Base-by-base conservation (phyloP, 2,329 filamentous ascomycete genomes). In the Aspergillus pseudonomiae region DNA sequence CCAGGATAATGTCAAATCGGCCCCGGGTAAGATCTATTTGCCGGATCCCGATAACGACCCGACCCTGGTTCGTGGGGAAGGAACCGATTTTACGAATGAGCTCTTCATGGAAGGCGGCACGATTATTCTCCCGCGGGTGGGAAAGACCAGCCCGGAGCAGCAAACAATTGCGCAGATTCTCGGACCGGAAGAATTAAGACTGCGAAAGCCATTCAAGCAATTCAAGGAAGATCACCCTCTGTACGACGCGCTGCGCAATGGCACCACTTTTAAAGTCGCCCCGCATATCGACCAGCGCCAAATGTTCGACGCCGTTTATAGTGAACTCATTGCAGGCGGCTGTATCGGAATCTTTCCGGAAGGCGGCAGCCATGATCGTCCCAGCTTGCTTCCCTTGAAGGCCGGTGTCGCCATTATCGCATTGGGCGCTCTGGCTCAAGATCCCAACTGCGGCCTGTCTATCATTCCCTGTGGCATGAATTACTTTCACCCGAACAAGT, bases 381-480 rank as follows among this genome's bases (percentile, higher is more conserved):
- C 94, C 0, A 93, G 96, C 75, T 84, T 98, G 55, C 84, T 98
- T 45, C 94, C 95, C 26, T 83, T 98, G 67, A 98, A 98, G 84
- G 94, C 95, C 71, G 94, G 94, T 77, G 93, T 99, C 64, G 95
- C 95, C 63, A 95, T 99, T 74, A 99, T 99, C 94, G 95, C 94
- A 12, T 86, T 99, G 36, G 94, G 94, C 39, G 91, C 95, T 1
- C 83, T 98, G 58, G 93, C 92, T 5, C 89, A 92, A 62, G 88
- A 94, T 65, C 94, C 94, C 4, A 85, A 94, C 68, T 97, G 92
- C 74, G 93, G 92, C 36, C 83, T 99, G 66, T 95, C 94, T 78
- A 97, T 99, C 71, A 92, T 99, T 26, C 95, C 95, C 4, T 94
- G 95, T 57, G 94, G 94, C 71, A 97, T 99, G 94, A 99, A 99